phyloP scores from a whole-genome alignment of 257 asterid genomes.

The Nicotiana otophora region DNA sequence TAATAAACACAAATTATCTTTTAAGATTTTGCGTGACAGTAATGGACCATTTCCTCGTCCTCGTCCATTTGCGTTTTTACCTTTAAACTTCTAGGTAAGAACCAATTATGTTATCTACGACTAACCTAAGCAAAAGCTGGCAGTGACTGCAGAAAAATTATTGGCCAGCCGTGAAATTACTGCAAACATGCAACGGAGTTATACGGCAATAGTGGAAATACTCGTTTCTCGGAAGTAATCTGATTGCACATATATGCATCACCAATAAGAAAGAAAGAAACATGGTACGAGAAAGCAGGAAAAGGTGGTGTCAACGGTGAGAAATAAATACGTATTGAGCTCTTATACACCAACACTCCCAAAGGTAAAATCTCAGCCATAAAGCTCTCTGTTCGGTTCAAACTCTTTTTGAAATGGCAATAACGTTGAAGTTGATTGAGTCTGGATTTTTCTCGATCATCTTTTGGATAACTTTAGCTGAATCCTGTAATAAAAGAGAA shows the following conservation, averaged over 20 bases:
- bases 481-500: conserved; percentile 42
- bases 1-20: background rate
- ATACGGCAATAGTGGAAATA: background rate
- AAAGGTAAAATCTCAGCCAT: background rate
- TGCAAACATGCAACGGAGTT: background rate
- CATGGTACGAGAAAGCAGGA: background rate
- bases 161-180: background rate
- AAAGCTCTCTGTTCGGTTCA: conserved; percentile 1
- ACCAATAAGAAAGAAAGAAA: background rate
- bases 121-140: background rate
- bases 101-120: background rate
- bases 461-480: conserved; percentile 62
- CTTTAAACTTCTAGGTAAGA: background rate
- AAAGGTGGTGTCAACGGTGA: background rate
- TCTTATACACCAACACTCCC: background rate
- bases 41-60: background rate
- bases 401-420: conserved; percentile 57
- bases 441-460: conserved; percentile 65
- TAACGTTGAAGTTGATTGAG: conserved; percentile 70
- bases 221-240: background rate
- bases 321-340: background rate
- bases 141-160: background rate
- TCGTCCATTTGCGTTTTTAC: too few species aligned
- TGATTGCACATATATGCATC: background rate
- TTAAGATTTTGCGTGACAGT: background rate